Evolutionary conservation across 495 filamentous ascomycete species (phyloP).

Genomic region (Clohesyomyces aquaticus): DNA sequence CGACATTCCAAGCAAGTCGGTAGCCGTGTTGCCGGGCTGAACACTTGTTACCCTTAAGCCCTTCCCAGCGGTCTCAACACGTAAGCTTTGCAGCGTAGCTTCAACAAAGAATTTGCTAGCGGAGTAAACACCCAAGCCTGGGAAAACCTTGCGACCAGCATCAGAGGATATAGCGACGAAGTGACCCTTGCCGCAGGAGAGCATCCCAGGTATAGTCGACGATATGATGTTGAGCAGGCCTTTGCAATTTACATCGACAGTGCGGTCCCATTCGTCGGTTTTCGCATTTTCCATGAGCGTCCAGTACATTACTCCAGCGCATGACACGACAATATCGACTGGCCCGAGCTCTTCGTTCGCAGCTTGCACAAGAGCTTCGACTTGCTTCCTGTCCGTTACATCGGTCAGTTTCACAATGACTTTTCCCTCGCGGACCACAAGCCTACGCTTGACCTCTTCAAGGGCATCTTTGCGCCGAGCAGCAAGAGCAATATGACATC

Average conservation of each 20-base stretch:
- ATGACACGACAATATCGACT: conserved; percentile 68
- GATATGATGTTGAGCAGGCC: conserved; percentile 66
- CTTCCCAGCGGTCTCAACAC: conserved; percentile 67
- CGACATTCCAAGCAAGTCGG: conserved; percentile 65
- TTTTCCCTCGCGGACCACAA: conserved; percentile 56
- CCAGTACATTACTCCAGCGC: conserved; percentile 76
- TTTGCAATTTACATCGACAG: conserved; percentile 74
- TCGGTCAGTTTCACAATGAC: conserved; percentile 64
- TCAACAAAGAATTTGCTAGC: conserved; percentile 76
- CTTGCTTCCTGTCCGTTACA: conserved; percentile 60
- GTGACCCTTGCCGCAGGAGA: conserved; percentile 62
- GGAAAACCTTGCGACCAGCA: conserved; percentile 71
- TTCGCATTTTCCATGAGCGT: conserved; percentile 72
- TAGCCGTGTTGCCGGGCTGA: conserved; percentile 69
- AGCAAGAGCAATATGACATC: conserved; percentile 64
- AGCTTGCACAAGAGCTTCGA: conserved; percentile 58
- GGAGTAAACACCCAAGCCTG: conserved; percentile 71
- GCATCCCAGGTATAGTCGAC: conserved; percentile 64
- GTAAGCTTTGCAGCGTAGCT: conserved; percentile 66
- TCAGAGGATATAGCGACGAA: conserved; percentile 73
- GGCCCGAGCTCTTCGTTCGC: conserved; percentile 62
- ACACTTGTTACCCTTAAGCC: conserved; percentile 67
- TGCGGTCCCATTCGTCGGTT: conserved; percentile 69
- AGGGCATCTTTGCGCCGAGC: conserved; percentile 65
- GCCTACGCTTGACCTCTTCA: conserved; percentile 57